These are phyloP conservation scores for Pseudocercospora ulei DNA, from an alignment of 2,329 filamentous ascomycete species.

Conservation along the genomic window DNA sequence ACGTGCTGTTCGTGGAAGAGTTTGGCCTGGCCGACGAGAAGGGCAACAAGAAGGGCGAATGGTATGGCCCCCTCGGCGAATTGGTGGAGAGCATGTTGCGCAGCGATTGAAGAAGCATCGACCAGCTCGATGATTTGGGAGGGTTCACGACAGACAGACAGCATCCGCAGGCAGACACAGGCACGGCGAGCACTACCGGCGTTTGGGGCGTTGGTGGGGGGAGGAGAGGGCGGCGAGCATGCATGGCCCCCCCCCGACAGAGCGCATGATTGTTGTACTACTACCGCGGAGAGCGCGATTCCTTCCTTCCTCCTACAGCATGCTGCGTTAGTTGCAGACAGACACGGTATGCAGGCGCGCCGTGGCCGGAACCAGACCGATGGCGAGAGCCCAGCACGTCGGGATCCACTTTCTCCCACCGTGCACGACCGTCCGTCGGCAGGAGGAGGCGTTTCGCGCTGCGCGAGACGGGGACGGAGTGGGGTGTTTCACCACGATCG, in stretches of 20 bases:
- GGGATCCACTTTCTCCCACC: no score
- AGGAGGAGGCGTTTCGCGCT: no score
- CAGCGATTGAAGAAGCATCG: slow-evolving; percentile 55
- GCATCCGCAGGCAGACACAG: slow-evolving; percentile 4
- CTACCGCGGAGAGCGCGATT: no score
- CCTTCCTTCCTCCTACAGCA: no score
- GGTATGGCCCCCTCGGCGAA: slow-evolving; percentile 91
- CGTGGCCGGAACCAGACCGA: no score
- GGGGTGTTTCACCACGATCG: no score
- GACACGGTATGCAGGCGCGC: no score
- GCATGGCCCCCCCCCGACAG: slow-evolving; percentile 27
- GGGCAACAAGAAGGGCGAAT: slow-evolving; percentile 52
- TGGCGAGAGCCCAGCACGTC: no score
- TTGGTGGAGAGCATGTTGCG: slow-evolving; percentile 95
- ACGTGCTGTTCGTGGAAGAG: slow-evolving; percentile 96
- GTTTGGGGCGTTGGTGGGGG: slow-evolving; percentile 2
- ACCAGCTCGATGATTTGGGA: slow-evolving; percentile 5
- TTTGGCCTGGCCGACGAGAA: slow-evolving; percentile 84
- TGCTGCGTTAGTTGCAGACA: no score
- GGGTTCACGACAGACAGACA: slow-evolving; percentile 1
- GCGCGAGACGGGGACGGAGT: no score
- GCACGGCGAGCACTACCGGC: neutral
- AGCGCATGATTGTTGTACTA: no score
- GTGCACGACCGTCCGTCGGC: no score
- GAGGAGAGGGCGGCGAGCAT: neutral